A percentile compares a stretch with the other conserved stretches of the same genome.
These are phyloP conservation scores for Cystofilobasidium macerans DNA, from an alignment of 768 basidiomycete genomes.

Conservation along the genomic window DNA sequence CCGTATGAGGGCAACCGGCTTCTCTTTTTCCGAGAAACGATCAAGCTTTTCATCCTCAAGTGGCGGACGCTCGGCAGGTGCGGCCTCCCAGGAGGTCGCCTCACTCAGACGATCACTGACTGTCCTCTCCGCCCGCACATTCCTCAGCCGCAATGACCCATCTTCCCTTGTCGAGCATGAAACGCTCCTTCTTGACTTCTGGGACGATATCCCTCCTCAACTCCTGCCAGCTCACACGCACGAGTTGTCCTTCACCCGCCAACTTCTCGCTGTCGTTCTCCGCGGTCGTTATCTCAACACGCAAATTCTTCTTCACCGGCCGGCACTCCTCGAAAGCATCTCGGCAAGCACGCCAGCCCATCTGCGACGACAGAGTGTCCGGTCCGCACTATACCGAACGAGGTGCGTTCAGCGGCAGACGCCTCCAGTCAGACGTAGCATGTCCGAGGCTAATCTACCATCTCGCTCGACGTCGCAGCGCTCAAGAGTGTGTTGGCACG, in stretches of 20 bases:
- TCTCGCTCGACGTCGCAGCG: neutral
- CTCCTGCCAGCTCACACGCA: neutral
- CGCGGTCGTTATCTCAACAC: neutral
- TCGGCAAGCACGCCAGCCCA: neutral
- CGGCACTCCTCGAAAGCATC: neutral
- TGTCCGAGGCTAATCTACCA: no score
- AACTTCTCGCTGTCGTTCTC: neutral
- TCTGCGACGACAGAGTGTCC: neutral
- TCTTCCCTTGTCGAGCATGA: neutral
- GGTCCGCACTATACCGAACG: neutral
- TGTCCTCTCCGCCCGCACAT: no score
- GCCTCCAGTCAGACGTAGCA: neutral
- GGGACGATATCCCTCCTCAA: neutral
- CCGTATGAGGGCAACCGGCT: neutral
- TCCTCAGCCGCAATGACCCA: neutral
- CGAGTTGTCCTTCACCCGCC: neutral
- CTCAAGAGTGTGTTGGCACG: neutral
- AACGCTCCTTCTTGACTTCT: neutral
- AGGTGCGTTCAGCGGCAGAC: neutral
- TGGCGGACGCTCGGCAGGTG: neutral
- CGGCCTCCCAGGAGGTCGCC: no score
- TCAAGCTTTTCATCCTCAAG: conserved; percentile 1
- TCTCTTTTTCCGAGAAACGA: neutral
- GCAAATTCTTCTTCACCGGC: neutral
- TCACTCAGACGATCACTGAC: no score